phyloP scores from a whole-genome alignment of 1,284 basidiomycete genomes.

The Rhodotorula sp. region DNA sequence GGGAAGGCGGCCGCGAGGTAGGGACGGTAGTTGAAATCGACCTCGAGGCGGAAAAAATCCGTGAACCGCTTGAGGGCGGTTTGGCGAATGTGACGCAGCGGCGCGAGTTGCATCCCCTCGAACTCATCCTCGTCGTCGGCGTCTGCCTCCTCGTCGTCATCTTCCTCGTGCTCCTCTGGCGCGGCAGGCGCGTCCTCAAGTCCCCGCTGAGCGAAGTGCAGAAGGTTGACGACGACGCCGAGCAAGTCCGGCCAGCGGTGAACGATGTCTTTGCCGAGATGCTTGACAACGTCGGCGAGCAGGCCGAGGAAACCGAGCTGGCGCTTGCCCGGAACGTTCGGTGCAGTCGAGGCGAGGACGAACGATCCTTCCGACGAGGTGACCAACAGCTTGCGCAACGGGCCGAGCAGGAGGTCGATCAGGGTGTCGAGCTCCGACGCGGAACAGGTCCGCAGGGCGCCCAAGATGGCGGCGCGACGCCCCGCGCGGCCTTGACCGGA shows the following conservation, averaged over 20 bases:
- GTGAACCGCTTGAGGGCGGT: conserved; percentile 80
- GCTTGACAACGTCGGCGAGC: conserved; percentile 76
- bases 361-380: conserved; percentile 31
- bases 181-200: conserved; percentile 47
- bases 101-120: conserved; percentile 40
- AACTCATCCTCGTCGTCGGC: conserved; percentile 51
- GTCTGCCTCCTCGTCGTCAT: conserved; percentile 44
- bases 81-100: conserved; percentile 68
- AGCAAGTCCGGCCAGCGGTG: conserved; percentile 65
- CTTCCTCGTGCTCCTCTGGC: conserved; percentile 27
- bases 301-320: conserved; percentile 79
- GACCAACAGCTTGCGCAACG: conserved; percentile 56
- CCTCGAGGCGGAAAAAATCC: conserved; percentile 74
- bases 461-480: conserved; percentile 72
- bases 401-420: conserved; percentile 85
- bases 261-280: conserved; percentile 69
- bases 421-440: conserved; percentile 73
- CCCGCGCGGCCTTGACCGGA: conserved; percentile 62
- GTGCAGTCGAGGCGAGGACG: conserved; percentile 32
- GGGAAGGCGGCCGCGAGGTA: conserved; percentile 70
- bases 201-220: conserved; percentile 63
- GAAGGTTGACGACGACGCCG: conserved; percentile 63
- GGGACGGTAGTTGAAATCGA: conserved; percentile 69
- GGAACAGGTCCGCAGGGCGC: conserved; percentile 67
- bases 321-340: conserved; percentile 60